Conservation (phyloP, 2,329 filamentous ascomycete genomes). For the Verticillium zaregamsianum region DNA sequence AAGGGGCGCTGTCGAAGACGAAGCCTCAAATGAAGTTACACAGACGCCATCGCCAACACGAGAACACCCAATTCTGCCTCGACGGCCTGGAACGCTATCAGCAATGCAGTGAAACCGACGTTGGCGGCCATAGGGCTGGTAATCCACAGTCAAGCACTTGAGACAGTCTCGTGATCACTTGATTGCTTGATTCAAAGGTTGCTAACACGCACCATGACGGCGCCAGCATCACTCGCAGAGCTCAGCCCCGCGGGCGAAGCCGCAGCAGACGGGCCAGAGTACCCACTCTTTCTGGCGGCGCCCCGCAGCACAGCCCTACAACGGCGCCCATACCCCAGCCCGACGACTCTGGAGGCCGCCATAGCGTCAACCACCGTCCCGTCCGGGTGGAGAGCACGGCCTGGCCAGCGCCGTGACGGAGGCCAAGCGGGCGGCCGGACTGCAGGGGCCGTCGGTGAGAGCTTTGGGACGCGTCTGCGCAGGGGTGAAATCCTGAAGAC, state of each 20-base stretch:
- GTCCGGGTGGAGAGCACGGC: not conserved
- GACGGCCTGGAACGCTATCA: not conserved
- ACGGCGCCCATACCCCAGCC: not conserved
- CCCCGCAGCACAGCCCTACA: not conserved
- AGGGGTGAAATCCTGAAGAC: not conserved
- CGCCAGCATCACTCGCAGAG: not conserved
- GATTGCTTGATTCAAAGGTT: not conserved
- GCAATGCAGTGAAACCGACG: not conserved
- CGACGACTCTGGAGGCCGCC: not conserved
- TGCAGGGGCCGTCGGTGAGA: not conserved
- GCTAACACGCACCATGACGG: not conserved
- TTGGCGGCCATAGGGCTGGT: not conserved
- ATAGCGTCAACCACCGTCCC: not conserved
- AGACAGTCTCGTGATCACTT: not conserved
- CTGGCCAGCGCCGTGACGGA: not conserved
- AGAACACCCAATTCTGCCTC: not conserved
- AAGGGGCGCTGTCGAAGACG: not conserved
- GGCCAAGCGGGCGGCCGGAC: not conserved
- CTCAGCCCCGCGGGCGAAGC: not conserved
- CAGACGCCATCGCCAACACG: not conserved
- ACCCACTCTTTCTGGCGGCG: not conserved
- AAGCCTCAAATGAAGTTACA: not conserved
- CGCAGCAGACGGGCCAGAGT: not conserved
- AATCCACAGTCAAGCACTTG: not conserved
- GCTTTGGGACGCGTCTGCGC: not conserved